phyloP scores from a whole-genome alignment of 2,329 filamentous ascomycete species.

The Pseudogymnoascus sp. region DNA sequence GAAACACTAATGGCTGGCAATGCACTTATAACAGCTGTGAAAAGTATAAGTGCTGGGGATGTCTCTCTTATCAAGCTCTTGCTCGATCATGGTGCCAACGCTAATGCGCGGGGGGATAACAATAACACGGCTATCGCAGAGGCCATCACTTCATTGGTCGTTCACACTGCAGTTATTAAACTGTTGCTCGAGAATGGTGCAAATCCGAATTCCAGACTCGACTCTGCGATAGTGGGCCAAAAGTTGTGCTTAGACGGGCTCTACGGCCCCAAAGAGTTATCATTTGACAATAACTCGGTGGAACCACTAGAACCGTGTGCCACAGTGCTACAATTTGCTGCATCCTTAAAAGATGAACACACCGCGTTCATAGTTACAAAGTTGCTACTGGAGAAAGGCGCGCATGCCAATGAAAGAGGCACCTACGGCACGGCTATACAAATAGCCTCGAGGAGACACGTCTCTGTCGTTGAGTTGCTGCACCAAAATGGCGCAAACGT shows the following conservation, averaged over 20 bases:
- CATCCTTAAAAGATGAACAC: background rate
- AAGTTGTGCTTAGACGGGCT: too few relatives aligned
- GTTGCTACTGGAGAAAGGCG: background rate
- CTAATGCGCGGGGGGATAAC: background rate
- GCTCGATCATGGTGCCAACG: background rate
- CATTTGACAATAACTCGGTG: background rate
- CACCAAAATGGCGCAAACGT: background rate
- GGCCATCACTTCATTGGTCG: background rate
- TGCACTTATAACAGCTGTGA: background rate
- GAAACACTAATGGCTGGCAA: background rate
- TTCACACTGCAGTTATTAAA: background rate
- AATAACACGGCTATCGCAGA: background rate
- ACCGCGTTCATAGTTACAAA: background rate
- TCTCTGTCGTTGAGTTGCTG: background rate
- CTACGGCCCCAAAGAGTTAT: accelerated
- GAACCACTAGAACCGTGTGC: background rate
- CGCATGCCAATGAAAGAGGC: background rate
- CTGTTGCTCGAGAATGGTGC: background rate
- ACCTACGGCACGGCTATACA: background rate
- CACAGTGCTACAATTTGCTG: background rate
- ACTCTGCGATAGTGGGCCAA: too few relatives aligned
- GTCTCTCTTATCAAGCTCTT: background rate
- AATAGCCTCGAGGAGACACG: background rate
- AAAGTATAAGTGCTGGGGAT: background rate
- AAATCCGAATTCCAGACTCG: background rate